These are phyloP conservation scores for Mycothermus thermophilus DNA, from an alignment of 495 filamentous ascomycete genomes.

Conservation along the genomic window DNA sequence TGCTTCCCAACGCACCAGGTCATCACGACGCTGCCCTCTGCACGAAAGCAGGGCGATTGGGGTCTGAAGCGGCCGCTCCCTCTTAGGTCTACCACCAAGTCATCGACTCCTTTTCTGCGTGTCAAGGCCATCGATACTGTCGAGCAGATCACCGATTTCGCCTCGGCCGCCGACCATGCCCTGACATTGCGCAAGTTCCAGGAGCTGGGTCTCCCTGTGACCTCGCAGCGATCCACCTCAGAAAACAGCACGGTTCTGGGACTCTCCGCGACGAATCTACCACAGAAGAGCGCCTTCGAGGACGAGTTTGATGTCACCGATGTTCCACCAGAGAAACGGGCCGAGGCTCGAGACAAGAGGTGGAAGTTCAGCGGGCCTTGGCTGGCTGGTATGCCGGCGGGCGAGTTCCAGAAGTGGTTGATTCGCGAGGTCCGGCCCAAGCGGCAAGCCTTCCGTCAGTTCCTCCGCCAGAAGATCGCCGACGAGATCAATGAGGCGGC, in stretches of 20 bases:
- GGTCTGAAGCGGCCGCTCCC: constrained; percentile 82
- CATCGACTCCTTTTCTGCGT: constrained; percentile 55
- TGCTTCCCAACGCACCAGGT: constrained; percentile 71
- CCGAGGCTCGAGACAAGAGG: constrained; percentile 26
- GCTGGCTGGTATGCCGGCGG: constrained; percentile 59
- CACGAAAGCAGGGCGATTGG: constrained; percentile 78
- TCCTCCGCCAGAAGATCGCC: constrained; percentile 37
- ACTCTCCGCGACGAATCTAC: constrained; percentile 2
- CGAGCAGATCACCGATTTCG: constrained; percentile 86
- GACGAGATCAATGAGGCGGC: constrained; percentile 30
- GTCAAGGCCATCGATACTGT: constrained; percentile 66
- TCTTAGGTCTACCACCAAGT: constrained; percentile 53
- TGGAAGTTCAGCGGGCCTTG: constrained; percentile 77
- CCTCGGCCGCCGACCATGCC: constrained; percentile 68
- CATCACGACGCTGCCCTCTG: constrained; percentile 64
- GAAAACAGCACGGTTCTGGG: constrained; percentile 4
- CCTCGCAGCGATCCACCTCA: constrained; percentile 30
- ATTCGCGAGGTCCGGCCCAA: constrained; percentile 44
- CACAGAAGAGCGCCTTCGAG: constrained; percentile 45
- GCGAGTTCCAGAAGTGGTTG: constrained; percentile 56
- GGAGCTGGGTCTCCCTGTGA: constrained; percentile 44
- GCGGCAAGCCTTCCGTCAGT: constrained; percentile 47
- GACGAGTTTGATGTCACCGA: constrained; percentile 37
- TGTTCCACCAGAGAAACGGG: constrained; percentile 15
- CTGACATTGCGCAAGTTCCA: constrained; percentile 77